Conservation (phyloP, 352 stramenopile species). For the Phytophthora hybrid region DNA sequence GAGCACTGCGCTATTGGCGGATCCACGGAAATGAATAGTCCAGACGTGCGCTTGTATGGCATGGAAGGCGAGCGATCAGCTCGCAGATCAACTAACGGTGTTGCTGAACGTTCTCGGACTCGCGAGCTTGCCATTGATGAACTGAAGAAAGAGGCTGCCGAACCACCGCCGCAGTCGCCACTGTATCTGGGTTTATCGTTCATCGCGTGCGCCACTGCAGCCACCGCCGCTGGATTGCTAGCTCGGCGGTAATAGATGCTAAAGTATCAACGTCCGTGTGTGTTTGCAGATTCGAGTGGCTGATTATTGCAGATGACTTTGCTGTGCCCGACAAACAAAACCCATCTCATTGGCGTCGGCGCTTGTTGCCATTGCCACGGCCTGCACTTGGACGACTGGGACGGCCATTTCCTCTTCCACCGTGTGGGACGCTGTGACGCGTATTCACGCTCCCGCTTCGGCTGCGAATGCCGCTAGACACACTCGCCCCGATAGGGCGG, state of each 20-base stretch:
- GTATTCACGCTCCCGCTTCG: conserved; percentile 7
- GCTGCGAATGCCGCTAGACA: background rate
- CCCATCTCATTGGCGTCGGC: conserved; percentile 28
- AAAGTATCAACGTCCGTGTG: conserved; percentile 10
- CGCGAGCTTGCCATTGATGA: conserved; percentile 33
- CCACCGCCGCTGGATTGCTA: conserved; percentile 51
- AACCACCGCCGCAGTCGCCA: conserved; percentile 37
- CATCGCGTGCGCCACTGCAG: conserved; percentile 57
- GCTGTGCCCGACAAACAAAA: background rate
- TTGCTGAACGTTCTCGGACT: background rate
- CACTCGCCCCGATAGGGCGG: conserved; percentile 14
- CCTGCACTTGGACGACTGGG: conserved; percentile 9
- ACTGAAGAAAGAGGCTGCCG: conserved; percentile 16
- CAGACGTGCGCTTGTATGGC: conserved; percentile 24
- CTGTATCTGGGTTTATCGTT: conserved; percentile 62
- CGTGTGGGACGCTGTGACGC: conserved; percentile 11
- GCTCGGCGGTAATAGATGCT: conserved; percentile 47
- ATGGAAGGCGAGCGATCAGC: conserved; percentile 11
- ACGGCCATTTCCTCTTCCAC: conserved; percentile 17
- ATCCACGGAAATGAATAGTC: conserved; percentile 22
- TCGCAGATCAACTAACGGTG: conserved; percentile 3
- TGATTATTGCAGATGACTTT: conserved; percentile 1
- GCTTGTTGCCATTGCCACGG: conserved; percentile 35
- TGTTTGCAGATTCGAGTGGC: conserved; percentile 2
- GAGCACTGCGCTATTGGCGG: conserved; percentile 30